Evolutionary conservation across 805 yeast species (phyloP).

Genomic region (Candida orba): DNA sequence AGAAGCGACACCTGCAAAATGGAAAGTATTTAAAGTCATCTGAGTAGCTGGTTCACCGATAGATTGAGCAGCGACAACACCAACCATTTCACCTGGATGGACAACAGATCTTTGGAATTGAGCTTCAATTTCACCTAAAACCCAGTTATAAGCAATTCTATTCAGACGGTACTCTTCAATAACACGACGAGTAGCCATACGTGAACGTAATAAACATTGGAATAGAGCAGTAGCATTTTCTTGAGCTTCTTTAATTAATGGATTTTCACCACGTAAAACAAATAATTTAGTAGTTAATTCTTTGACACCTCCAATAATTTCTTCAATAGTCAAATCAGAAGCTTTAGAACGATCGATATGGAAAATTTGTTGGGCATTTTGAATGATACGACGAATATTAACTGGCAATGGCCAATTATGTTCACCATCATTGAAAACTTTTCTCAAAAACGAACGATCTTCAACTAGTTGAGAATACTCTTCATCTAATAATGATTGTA

Average conservation of each 20-base stretch:
- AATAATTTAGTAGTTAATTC: constrained; percentile 57
- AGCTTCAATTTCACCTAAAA: constrained; percentile 85
- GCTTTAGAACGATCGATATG: constrained; percentile 87
- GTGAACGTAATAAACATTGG: constrained; percentile 87
- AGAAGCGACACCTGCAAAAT: constrained; percentile 95
- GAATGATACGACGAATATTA: constrained; percentile 90
- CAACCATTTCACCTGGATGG: constrained; percentile 98
- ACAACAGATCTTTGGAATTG: constrained; percentile 89
- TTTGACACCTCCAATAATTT: constrained; percentile 67
- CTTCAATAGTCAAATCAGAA: constrained; percentile 80
- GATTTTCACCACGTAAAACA: constrained; percentile 79
- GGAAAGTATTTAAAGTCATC: constrained; percentile 96
- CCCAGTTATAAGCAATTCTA: constrained; percentile 91
- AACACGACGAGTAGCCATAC: constrained; percentile 85
- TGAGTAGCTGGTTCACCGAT: constrained; percentile 98
- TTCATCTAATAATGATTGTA: constrained; percentile 73
- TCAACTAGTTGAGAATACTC: constrained; percentile 72
- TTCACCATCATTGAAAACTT: constrained; percentile 89
- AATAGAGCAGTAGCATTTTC: constrained; percentile 83
- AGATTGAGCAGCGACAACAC: constrained; percentile 95
- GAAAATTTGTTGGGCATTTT: constrained; percentile 96
- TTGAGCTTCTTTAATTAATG: constrained; percentile 76
- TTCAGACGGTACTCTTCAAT: constrained; percentile 84
- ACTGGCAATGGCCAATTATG: constrained; percentile 97
- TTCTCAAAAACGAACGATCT: constrained; percentile 78